Base-by-base conservation (phyloP, 306 rosid genomes). In the peach (Prunus persica) region DNA sequence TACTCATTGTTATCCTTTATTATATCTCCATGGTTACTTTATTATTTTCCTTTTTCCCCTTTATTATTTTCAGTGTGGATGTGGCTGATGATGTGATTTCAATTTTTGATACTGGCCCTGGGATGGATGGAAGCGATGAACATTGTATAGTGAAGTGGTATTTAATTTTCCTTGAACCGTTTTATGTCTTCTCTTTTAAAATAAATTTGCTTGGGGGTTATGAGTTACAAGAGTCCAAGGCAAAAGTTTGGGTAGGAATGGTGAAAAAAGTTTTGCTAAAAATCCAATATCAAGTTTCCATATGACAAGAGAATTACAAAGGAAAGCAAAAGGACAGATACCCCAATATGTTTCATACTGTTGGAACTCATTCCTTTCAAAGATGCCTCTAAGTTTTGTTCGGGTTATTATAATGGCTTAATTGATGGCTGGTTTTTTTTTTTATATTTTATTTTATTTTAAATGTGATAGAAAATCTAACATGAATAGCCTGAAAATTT, bases 51-150 rank as follows among this genome's bases (percentile, higher is more conserved):
- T 52, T 70, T 65, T 19, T 38, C 51, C 20, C 38, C 61, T 7
- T 65, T 8, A 64, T 74, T 28, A 20, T 81, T 86, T 81, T 74
- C 96, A 90, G 92, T 20, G 85, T 90, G 60, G 55, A 77, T 50
- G 38, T 84, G n/a, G 64, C 0, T 12, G 54, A 67, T 3, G 76
- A 81, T 12, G 70, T 24, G 66, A 88, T 90, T 69, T 68, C 81
- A 65, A 86, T 90, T 67, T 90, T 86, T 69, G 96, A 90, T 81
- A 86, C 76, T 62, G 92, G 96, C 28, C 82, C 89, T 3, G 96
- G 96, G 10, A 90, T 90, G 95, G 92, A 90, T 64, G 92, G 85
- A 67, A 82, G 86, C 24, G 83, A 81, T 49, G 86, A 81, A 76
- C 81, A 86, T 73, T 90, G 87, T 54, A 38, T 90, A 32, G 88